Conservation (phyloP, 2,329 filamentous ascomycete genomes). For the Coniochaeta sp. region DNA sequence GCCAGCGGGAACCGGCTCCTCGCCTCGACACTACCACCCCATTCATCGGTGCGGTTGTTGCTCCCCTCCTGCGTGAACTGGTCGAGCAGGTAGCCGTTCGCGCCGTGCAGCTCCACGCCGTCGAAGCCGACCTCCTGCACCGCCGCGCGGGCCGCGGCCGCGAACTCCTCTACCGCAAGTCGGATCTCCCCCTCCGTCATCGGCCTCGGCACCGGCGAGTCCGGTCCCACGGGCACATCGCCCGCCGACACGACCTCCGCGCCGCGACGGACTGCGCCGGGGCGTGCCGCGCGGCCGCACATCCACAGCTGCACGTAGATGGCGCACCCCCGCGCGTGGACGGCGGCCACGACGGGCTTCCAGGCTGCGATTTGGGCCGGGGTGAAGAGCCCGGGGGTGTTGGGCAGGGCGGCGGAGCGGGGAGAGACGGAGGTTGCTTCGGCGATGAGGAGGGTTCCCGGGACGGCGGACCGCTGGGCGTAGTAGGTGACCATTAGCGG, state of each 20-base stretch:
- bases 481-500: not conserved
- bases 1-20: not conserved
- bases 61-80: conserved; percentile 33
- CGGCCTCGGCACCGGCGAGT: conserved; percentile 9
- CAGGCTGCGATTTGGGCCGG: conserved; percentile 47
- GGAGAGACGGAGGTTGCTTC: conserved; percentile 23
- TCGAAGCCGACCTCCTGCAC: not conserved
- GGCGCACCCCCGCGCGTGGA: conserved; percentile 51
- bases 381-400: conserved; percentile 46
- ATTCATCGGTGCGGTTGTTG: conserved; percentile 24
- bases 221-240: conserved; percentile 38
- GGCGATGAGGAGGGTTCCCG: conserved; percentile 6
- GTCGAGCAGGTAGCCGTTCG: conserved; percentile 35
- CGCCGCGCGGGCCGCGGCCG: conserved; percentile 19
- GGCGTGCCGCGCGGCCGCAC: conserved; percentile 9
- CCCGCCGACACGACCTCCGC: conserved; percentile 19
- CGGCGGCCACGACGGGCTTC: conserved; percentile 50
- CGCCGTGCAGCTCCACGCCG: not conserved
- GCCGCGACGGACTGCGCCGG: not conserved
- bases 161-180: conserved; percentile 21
- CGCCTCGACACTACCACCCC: conserved; percentile 13
- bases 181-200: conserved; percentile 21
- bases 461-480: not conserved
- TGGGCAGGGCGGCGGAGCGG: conserved; percentile 18
- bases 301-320: conserved; percentile 52